Evolutionary conservation across 2,329 filamentous ascomycete species (phyloP), one percentile per base, ranked within the genome.

Genomic region (Cytospora chrysosperma): DNA sequence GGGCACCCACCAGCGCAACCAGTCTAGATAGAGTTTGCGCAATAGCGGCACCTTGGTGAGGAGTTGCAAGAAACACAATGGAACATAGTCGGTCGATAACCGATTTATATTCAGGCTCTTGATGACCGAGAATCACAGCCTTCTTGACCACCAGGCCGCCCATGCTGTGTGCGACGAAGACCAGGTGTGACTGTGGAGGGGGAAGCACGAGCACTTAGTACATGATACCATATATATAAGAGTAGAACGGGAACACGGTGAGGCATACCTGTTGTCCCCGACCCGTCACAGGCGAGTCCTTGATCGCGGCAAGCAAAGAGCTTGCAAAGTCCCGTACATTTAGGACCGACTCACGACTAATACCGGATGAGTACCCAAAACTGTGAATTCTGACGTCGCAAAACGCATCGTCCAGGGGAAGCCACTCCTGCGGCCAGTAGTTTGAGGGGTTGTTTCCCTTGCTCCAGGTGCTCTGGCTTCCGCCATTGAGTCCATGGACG

Each of bases 161-260:
- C 74, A 78, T 76, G 58, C 73, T 76, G 54, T 78, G 76, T 3
- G 68, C 75, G 21, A 77, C 68, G 15, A 78, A 70, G 12, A 78
- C 69, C 4, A 76, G 47, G 1, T 32, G 66, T 0, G 67, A 26
- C 70, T 72, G n/a, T 10, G n/a, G 4, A 8, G 3, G 37, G 4
- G 6, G 10, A 40, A 40, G 34, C 12, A 40, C 4, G 9, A 9
- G 9, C 28, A 5, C 9, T 40, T 8, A 40, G 37, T 17, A 40
- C 6, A 19, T 34, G 9, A n/a, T n/a, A n/a, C n/a, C n/a, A n/a
- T n/a, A n/a, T n/a, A n/a, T n/a, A n/a, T n/a, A n/a, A n/a, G 28
- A 53, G 27, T 61, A 51, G 27, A n/a, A 37, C 1, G 30, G 64
- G 4, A 26, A 55, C 28, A 17, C 34, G 15, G 43, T 5, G 28